These are phyloP conservation scores for Saccharomycopsis fibuligera DNA, from an alignment of 805 yeast genomes.

Conservation along the genomic window DNA sequence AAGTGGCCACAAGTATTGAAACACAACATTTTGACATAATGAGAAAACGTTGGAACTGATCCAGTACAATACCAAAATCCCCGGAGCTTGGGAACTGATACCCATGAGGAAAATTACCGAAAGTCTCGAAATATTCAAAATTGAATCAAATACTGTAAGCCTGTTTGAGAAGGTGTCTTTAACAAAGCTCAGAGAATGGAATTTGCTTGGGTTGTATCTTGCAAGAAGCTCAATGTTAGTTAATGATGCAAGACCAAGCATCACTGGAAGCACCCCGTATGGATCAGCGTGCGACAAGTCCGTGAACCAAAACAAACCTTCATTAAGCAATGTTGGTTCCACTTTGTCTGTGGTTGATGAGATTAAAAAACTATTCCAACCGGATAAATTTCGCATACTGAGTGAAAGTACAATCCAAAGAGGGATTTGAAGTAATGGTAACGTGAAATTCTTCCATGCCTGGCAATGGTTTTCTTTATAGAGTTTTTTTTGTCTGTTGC, in stretches of 20 bases:
- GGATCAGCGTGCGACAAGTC: slow-evolving; percentile 60
- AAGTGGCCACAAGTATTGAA: slow-evolving; percentile 63
- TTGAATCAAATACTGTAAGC: slow-evolving; percentile 54
- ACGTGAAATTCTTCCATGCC: slow-evolving; percentile 67
- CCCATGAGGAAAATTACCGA: slow-evolving; percentile 79
- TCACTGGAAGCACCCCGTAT: slow-evolving; percentile 56
- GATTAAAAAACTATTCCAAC: slow-evolving; percentile 36
- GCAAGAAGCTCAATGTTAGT: slow-evolving; percentile 67
- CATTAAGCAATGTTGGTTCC: slow-evolving; percentile 43
- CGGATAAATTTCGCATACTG: slow-evolving; percentile 70
- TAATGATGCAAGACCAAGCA: slow-evolving; percentile 63
- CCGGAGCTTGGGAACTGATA: slow-evolving; percentile 78
- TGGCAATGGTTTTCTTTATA: slow-evolving; percentile 65
- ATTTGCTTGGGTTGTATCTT: slow-evolving; percentile 22
- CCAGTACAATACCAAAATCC: slow-evolving; percentile 84
- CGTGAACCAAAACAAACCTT: slow-evolving; percentile 55
- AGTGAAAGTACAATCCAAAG: slow-evolving; percentile 76
- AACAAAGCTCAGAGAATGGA: slow-evolving; percentile 27
- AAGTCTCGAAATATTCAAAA: slow-evolving; percentile 66
- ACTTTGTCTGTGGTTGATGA: slow-evolving; percentile 32
- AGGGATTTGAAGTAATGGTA: slow-evolving; percentile 83
- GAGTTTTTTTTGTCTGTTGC: slow-evolving; percentile 66
- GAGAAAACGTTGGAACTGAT: slow-evolving; percentile 77
- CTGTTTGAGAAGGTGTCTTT: slow-evolving; percentile 34
- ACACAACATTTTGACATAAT: slow-evolving; percentile 60